These are phyloP conservation scores for Rhizomucor pusillus DNA, from an alignment of 371 early-diverging fungal genomes.

Conservation along the genomic window DNA sequence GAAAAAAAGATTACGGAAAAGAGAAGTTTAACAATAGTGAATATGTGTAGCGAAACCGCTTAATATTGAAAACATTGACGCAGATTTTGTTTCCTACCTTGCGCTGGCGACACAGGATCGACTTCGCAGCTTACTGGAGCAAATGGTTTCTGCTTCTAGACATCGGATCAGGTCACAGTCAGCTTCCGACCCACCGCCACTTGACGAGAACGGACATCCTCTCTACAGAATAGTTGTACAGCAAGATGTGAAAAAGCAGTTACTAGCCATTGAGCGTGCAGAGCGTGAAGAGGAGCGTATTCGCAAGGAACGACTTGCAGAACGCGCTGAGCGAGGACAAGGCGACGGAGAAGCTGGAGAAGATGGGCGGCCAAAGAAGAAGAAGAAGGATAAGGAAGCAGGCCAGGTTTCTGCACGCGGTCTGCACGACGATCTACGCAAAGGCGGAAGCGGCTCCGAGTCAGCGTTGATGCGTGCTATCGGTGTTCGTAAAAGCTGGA, in stretches of 20 bases:
- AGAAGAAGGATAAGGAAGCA: slow-evolving; percentile 59
- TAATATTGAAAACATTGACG: slow-evolving; percentile 50
- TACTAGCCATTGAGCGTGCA: slow-evolving; percentile 70
- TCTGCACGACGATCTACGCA: slow-evolving; percentile 68
- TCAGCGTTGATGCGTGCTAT: slow-evolving; percentile 70
- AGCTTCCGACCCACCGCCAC: slow-evolving; percentile 57
- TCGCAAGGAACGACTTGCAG: slow-evolving; percentile 49
- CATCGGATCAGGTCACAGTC: slow-evolving; percentile 61
- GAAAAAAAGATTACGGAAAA: background rate
- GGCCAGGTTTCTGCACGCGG: slow-evolving; percentile 57
- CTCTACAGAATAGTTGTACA: slow-evolving; percentile 65
- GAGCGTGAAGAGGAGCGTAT: slow-evolving; percentile 68
- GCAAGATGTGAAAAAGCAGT: slow-evolving; percentile 70
- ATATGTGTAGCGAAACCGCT: slow-evolving; percentile 28
- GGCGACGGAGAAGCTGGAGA: slow-evolving; percentile 47
- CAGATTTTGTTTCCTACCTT: slow-evolving; percentile 65
- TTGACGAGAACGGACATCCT: slow-evolving; percentile 57
- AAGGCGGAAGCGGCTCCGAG: slow-evolving; percentile 68
- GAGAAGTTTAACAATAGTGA: background rate
- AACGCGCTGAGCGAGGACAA: slow-evolving; percentile 45
- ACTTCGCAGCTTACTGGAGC: slow-evolving; percentile 59
- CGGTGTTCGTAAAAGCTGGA: slow-evolving; percentile 73
- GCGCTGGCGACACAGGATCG: slow-evolving; percentile 73
- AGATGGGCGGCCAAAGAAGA: slow-evolving; percentile 46
- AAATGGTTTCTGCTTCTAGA: slow-evolving; percentile 67